Conservation (phyloP, 2,329 filamentous ascomycete genomes). For the Diaporthe ilicicola region DNA sequence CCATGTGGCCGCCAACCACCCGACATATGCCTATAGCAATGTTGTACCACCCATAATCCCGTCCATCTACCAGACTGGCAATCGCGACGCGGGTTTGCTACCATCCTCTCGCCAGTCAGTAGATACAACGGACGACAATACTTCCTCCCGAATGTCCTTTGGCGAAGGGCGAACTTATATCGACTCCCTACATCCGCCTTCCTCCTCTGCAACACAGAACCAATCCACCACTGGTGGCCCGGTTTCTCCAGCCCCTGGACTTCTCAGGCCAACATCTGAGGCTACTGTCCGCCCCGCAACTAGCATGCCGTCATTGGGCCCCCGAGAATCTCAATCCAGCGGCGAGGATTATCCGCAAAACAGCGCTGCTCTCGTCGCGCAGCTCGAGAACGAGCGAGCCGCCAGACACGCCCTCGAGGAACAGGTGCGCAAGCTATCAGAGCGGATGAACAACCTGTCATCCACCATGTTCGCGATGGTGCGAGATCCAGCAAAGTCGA, state of each 20-base stretch:
- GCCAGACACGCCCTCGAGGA: conserved; percentile 64
- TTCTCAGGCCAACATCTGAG: conserved; percentile 51
- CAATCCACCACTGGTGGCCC: conserved; percentile 35
- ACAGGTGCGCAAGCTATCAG: conserved; percentile 62
- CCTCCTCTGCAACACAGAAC: conserved; percentile 42
- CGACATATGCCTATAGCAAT: conserved; percentile 39
- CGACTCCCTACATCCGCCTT: conserved; percentile 51
- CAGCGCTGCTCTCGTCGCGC: conserved; percentile 57
- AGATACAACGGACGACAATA: conserved; percentile 38
- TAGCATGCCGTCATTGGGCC: conserved; percentile 52
- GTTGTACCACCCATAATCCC: conserved; percentile 42
- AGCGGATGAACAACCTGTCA: conserved; percentile 57
- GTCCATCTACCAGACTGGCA: conserved; percentile 41
- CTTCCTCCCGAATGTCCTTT: conserved; percentile 52
- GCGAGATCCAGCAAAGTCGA: conserved; percentile 46
- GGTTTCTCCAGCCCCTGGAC: conserved; percentile 34
- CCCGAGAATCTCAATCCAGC: conserved; percentile 17
- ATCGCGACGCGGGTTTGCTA: background rate
- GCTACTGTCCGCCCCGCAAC: conserved; percentile 57
- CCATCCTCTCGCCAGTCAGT: conserved; percentile 46
- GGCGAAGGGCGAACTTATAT: conserved; percentile 56
- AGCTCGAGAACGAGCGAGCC: conserved; percentile 65
- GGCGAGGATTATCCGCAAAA: conserved; percentile 49
- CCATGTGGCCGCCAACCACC: conserved; percentile 31
- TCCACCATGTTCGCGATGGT: conserved; percentile 50